Conservation (phyloP, 805 yeast species). For the Vanderwaltozyma verrucispora region DNA sequence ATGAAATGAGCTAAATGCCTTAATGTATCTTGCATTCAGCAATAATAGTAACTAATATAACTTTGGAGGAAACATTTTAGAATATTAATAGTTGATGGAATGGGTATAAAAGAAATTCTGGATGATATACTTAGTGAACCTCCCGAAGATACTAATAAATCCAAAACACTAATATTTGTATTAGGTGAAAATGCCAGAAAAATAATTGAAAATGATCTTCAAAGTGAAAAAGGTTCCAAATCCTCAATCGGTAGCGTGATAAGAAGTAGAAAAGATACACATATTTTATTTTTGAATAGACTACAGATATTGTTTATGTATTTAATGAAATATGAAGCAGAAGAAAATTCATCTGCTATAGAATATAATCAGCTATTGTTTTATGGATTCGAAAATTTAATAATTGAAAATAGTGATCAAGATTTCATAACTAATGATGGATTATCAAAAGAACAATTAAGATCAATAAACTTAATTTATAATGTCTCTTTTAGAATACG, state of each 20-base stretch:
- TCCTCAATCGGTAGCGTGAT: slow-evolving; percentile 63
- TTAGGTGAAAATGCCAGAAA: slow-evolving; percentile 19
- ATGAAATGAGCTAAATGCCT: too few relatives aligned
- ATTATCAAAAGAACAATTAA: background rate
- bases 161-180: slow-evolving; percentile 16
- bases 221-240: slow-evolving; percentile 32
- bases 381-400: slow-evolving; percentile 21
- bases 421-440: background rate
- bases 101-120: slow-evolving; percentile 4
- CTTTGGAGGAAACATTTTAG: too few relatives aligned
- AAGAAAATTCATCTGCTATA: slow-evolving; percentile 3
- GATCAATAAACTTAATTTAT: slow-evolving; percentile 15
- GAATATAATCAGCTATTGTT: slow-evolving; percentile 17
- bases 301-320: slow-evolving; percentile 27
- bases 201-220: slow-evolving; percentile 14
- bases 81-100: slow-evolving; percentile 1
- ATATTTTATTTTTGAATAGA: slow-evolving; percentile 22
- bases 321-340: slow-evolving; percentile 24
- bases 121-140: slow-evolving; percentile 4
- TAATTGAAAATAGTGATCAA: slow-evolving; percentile 1
- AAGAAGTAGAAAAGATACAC: slow-evolving; percentile 22
- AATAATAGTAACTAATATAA: too few relatives aligned
- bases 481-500: slow-evolving; percentile 16
- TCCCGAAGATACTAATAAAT: slow-evolving; percentile 2
- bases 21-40: too few relatives aligned